These are phyloP conservation scores for Thermothelomyces thermophilus DNA, from an alignment of 2,329 filamentous ascomycete genomes.

Conservation along the genomic window DNA sequence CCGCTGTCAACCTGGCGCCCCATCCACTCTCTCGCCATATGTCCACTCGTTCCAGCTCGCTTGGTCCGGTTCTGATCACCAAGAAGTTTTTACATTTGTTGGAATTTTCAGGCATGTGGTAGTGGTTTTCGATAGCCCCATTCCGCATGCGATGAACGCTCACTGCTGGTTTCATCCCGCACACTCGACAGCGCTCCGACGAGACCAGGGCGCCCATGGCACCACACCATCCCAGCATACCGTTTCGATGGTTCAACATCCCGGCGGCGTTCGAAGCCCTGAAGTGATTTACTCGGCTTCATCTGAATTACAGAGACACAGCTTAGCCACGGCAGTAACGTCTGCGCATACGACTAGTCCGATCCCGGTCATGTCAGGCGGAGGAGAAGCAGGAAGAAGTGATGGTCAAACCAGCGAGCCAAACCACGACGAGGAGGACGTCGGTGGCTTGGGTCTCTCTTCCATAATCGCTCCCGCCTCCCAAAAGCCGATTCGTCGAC, in stretches of 20 bases:
- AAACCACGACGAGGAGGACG: not conserved
- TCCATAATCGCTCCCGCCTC: not conserved
- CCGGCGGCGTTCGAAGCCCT: not conserved
- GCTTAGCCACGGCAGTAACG: not conserved
- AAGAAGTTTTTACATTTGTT: not conserved
- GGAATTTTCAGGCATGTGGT: too few relatives aligned
- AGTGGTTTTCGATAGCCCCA: not conserved
- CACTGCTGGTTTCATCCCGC: constrained; percentile 5
- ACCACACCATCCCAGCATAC: not conserved
- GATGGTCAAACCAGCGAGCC: not conserved
- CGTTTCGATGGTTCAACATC: not conserved
- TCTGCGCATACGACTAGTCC: not conserved
- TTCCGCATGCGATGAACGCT: not conserved
- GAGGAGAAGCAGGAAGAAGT: too few relatives aligned
- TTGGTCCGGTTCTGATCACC: not conserved
- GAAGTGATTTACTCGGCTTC: not conserved
- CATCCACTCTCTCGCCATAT: not conserved
- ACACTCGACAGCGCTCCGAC: not conserved
- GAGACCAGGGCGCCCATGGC: not conserved
- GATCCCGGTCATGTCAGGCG: not conserved
- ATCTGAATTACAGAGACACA: not conserved
- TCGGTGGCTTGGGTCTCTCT: not conserved
- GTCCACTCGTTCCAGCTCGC: too few relatives aligned
- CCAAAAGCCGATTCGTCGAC: constrained; percentile 44
- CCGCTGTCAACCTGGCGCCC: not conserved